Base-by-base conservation (phyloP, 192 early-diverging fungal species). In the Coemansia sp. region DNA sequence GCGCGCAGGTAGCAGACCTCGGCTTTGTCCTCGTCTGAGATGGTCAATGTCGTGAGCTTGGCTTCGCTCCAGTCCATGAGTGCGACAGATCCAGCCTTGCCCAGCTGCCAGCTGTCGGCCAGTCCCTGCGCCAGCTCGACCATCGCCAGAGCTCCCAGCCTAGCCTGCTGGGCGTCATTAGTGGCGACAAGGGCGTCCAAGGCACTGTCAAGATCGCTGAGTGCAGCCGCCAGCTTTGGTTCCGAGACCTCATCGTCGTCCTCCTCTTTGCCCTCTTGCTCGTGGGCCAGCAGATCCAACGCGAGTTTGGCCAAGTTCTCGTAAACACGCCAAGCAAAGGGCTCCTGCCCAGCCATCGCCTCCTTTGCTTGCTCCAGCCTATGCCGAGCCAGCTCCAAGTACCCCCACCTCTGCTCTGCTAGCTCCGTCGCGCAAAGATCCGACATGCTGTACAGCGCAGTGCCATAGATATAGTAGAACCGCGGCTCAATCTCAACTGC, bases 391-490 rank as follows among this genome's bases (percentile, higher is more conserved):
- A 79, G 21, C 29, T 70, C 62, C 56, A 79, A 33, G 35, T 70
- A 79, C 64, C 44, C 64, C 19, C 11, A 12, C 17, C 33, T 53
- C 4, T 83, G 76, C 5, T 76, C 68, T 0, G 56, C 58, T 4
- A 36, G 36, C 42, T 69, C 68, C 3, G 60, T 35, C 1, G 52
- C 52, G 3, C 29, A 32, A 1, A 81, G 19, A 40, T 82, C 68
- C 2, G 82, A 63, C 19, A 86, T 65, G 27, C 65, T 70, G 43
- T 65, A 78, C 48, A 86, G 65, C 15, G 85, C 83, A 24, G 72
- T 74, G 1, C 83, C 83, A 56, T 84, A 86, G 24, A 86, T 75
- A 21, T 68, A 80, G 55, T 83, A 80, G 59, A 86, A 83, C 19
- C 70, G 68, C 0, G 85, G 68, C 10, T 82, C 68, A 9, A 83